Evolutionary conservation across 1,284 basidiomycete species (phyloP).

Genomic region (Inonotus obliquus): DNA sequence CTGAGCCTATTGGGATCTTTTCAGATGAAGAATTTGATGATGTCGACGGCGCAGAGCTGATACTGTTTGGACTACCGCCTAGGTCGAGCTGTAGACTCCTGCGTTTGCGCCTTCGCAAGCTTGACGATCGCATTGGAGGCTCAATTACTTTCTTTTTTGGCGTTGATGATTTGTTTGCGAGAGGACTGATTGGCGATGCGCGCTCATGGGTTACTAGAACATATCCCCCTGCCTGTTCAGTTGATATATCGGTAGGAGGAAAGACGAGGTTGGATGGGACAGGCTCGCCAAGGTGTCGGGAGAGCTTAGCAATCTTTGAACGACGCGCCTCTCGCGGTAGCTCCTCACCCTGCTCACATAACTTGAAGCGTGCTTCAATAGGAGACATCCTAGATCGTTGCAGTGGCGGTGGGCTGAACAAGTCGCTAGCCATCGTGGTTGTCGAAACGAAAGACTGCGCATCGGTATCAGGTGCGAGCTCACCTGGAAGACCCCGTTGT

Average conservation of each 20-base stretch:
- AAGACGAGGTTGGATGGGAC: conserved; percentile 35
- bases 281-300: conserved; percentile 36
- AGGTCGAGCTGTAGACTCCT: conserved; percentile 4
- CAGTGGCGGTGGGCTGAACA: neutral
- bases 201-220: neutral
- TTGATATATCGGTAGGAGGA: neutral
- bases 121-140: conserved; percentile 4
- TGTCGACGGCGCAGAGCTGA: neutral
- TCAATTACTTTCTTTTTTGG: neutral
- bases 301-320: conserved; percentile 36
- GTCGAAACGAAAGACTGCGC: conserved; percentile 10
- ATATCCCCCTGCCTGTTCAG: neutral
- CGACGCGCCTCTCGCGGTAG: conserved; percentile 22
- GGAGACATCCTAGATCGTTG: neutral
- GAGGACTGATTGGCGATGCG: neutral
- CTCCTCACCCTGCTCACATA: neutral
- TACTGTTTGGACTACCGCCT: neutral
- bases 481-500: neutral
- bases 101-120: conserved; percentile 5
- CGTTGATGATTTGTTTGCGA: neutral
- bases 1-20: neutral
- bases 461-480: neutral
- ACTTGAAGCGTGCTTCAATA: neutral
- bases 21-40: neutral
- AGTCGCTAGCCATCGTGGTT: conserved; percentile 7